Evolutionary conservation across 257 asterid species (phyloP), one percentile per base, ranked within the genome.

Genomic region (Solanum pennellii): DNA sequence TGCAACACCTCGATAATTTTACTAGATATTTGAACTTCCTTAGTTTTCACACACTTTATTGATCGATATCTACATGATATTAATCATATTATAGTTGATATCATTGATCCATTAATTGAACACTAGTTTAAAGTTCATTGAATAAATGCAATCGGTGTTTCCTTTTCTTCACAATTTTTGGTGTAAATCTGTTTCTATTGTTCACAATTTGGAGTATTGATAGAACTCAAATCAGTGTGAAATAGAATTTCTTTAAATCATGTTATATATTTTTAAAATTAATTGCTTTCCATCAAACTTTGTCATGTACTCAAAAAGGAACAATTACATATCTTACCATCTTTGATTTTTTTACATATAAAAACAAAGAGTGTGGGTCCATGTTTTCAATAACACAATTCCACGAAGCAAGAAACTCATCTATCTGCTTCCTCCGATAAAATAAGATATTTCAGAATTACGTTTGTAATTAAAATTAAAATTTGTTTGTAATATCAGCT

Each of bases 401-500:
- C n/a, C 72, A 25, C 72, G 4, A 65, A 65, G 72, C 16, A n/a
- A 12, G 2, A n/a, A 65, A 65, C 15, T 47, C 56, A 47, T 47
- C 1, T 3, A 47, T 14, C 56, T 47, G 56, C 20, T 44, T 44
- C 14, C 4, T 12, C 15, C 2, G 49, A 44, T 44, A 5, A 47
- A 47, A 18, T 47, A 18, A 47, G 2, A 11, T 65, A 65, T 25
- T 25, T n/a, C 72, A 12, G 0, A 5, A 65, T 65, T 65, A 65
- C 2, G 1, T 65, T n/a, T 65, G 35, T 0, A 0, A 62, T n/a
- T 62, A 62, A 23, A 62, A 10, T 62, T 62, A 62, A n/a, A 65
- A 12, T 65, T 65, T 65, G 0, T 47, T 47, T 47, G 1, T 6
- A 5, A 47, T 47, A 47, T 47, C 3, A 0, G 0, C 0, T 47